Evolutionary conservation across 345 rosid species (phyloP), one percentile per base, ranked within the genome.

Genomic region (Stellera chamaejasme): DNA sequence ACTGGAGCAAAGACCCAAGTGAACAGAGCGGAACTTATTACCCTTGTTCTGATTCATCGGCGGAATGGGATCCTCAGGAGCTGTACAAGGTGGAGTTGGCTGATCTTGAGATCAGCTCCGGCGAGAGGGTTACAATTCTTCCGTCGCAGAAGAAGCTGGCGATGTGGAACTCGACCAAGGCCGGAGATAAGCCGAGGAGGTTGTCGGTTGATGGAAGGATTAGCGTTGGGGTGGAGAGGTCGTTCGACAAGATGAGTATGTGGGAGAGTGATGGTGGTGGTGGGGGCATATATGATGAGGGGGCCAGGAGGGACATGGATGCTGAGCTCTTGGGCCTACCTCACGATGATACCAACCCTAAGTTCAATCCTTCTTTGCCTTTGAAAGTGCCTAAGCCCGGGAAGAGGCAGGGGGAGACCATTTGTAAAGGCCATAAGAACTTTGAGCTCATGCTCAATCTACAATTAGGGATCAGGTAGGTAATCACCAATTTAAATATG

Each of bases 381-480:
- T 72, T 92, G 74, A 84, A 68, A 69, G 67, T 81, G 5, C 95
- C 90, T n/a, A 85, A 58, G 62, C 47, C 66, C 5, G 82, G 80
- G 11, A 88, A 82, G 77, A 79, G 77, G 52, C 98, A 79, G 63
- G 98, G 98, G 15, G 95, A 88, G 54, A 84, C 98, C 0, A 92
- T 92, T 13, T 81, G 76, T 13, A 92, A 81, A 77, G 96, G 91
- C 2, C 98, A 92, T 44, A 88, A 83, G 63, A 92, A 92, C 63
- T 92, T 88, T 55, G 96, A 92, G 7, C 85, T 92, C 47, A 92
- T 92, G 96, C 98, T 92, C 58, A 92, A 92, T 75, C 77, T 88
- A 3, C 96, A 88, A 65, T 73, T 87, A 5, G 90, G 88, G 59
- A 84, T 87, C 64, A 72, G 77, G 80, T 76, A 72, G 77, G 80